Evolutionary conservation across 371 early-diverging fungal species (phyloP).

Genomic region (Haplosporangium sp.): DNA sequence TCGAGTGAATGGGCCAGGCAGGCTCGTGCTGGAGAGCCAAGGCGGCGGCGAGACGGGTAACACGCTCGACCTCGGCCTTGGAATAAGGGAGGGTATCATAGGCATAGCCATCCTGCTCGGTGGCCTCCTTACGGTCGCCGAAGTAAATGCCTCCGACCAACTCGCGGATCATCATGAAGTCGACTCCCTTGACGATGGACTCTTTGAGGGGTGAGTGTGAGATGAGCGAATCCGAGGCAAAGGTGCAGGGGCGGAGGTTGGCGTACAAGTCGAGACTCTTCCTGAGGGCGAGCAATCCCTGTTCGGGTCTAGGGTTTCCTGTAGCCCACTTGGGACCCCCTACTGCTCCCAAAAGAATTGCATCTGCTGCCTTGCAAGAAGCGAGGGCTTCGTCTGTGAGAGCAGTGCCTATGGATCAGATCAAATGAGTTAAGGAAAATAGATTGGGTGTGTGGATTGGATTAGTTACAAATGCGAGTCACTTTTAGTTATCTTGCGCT

Average conservation of each 20-base stretch:
- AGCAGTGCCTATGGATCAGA: slow-evolving; percentile 72
- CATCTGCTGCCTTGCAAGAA: slow-evolving; percentile 85
- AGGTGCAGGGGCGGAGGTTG: slow-evolving; percentile 94
- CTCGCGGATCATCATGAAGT: slow-evolving; percentile 94
- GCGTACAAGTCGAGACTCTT: slow-evolving; percentile 93
- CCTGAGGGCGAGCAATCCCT: slow-evolving; percentile 91
- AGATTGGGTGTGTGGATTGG: too few relatives aligned
- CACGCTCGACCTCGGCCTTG: slow-evolving; percentile 88
- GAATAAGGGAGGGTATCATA: slow-evolving; percentile 94
- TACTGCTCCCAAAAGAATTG: slow-evolving; percentile 96
- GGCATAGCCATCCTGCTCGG: slow-evolving; percentile 80
- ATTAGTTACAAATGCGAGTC: slow-evolving; percentile 1
- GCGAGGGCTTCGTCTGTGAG: slow-evolving; percentile 83
- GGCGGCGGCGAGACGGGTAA: slow-evolving; percentile 91
- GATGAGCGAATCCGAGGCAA: slow-evolving; percentile 88
- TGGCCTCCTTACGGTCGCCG: slow-evolving; percentile 87
- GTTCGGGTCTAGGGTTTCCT: slow-evolving; percentile 91
- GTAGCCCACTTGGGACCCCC: slow-evolving; percentile 96
- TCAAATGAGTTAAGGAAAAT: background rate
- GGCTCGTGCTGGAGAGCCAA: slow-evolving; percentile 84
- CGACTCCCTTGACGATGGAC: slow-evolving; percentile 87
- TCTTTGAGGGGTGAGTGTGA: slow-evolving; percentile 90
- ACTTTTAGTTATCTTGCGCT: slow-evolving; percentile 29
- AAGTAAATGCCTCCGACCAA: slow-evolving; percentile 98
- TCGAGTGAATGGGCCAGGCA: slow-evolving; percentile 87